phyloP scores from a whole-genome alignment of 352 stramenopile species.

The Blastocystis sp. region DNA sequence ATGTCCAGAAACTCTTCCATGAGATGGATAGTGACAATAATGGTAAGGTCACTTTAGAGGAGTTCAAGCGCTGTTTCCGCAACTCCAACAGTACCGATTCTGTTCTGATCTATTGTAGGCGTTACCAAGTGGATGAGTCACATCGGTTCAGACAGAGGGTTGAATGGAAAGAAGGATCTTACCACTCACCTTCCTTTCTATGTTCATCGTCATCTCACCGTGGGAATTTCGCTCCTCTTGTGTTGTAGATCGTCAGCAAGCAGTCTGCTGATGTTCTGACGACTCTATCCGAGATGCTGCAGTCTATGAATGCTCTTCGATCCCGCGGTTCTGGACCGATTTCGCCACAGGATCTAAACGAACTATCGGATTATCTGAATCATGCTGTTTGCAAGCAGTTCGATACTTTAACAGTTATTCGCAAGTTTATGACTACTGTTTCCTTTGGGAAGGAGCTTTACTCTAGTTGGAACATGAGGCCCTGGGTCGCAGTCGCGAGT shows the following conservation, averaged over 20 bases:
- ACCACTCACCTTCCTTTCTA: constrained; percentile 35
- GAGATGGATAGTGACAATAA: constrained; percentile 48
- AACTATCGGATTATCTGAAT: neutral
- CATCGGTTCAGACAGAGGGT: neutral
- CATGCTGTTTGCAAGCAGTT: neutral
- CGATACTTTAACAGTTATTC: neutral
- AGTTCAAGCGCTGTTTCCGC: constrained; percentile 27
- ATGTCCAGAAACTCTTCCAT: constrained; percentile 41
- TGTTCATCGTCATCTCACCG: constrained; percentile 15
- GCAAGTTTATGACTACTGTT: constrained; percentile 19
- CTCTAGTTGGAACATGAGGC: constrained; percentile 23
- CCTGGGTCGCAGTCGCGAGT: neutral
- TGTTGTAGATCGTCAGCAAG: neutral
- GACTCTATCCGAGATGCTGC: neutral
- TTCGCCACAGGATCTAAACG: neutral
- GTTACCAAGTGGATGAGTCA: constrained; percentile 33
- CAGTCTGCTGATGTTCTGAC: constrained; percentile 16
- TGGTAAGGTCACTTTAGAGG: constrained; percentile 11
- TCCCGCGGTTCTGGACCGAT: neutral
- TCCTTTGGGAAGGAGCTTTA: neutral
- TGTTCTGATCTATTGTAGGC: neutral
- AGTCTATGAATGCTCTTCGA: neutral
- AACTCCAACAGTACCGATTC: neutral
- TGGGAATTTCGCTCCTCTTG: neutral
- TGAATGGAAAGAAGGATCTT: neutral